Percentiles rank a stretch among this genome's conserved stretches.
These are phyloP conservation scores for Cyathus striatus DNA, from an alignment of 768 basidiomycete genomes.

Conservation along the genomic window DNA sequence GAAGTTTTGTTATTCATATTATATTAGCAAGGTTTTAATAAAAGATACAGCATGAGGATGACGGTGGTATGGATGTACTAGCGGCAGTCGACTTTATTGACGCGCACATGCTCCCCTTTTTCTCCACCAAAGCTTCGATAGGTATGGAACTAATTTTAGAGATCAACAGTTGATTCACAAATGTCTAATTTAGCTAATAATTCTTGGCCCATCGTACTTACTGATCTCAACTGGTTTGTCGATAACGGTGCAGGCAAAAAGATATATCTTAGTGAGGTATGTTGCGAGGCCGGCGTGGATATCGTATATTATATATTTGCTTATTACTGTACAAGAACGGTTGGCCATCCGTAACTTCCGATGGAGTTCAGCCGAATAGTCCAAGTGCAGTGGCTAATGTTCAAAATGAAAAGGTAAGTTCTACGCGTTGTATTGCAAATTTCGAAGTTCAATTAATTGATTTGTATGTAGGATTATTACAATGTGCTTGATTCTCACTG, in stretches of 20 bases:
- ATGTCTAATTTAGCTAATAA: conserved; percentile 37
- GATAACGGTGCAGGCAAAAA: conserved; percentile 63
- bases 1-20: not conserved
- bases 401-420: conserved; percentile 53
- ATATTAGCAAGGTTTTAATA: conserved; percentile 4
- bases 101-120: conserved; percentile 70
- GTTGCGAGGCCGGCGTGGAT: conserved; percentile 5
- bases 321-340: conserved; percentile 52
- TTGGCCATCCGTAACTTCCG: conserved; percentile 66
- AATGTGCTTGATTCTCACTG: conserved; percentile 61
- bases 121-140: conserved; percentile 48
- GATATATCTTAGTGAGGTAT: conserved; percentile 67
- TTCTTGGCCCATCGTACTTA: conserved; percentile 58
- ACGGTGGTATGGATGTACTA: conserved; percentile 50
- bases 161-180: not conserved
- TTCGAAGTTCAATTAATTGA: not conserved
- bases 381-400: conserved; percentile 54
- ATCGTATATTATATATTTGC: not conserved
- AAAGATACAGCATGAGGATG: conserved; percentile 29
- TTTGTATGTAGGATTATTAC: conserved; percentile 50
- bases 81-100: conserved; percentile 60
- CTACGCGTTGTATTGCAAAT: not conserved
- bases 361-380: conserved; percentile 62
- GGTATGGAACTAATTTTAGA: conserved; percentile 26
- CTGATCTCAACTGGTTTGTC: conserved; percentile 65